Percentiles rank a stretch among this genome's conserved stretches.
Conservation (phyloP, 352 stramenopile species). For the Pythium oligandrum region DNA sequence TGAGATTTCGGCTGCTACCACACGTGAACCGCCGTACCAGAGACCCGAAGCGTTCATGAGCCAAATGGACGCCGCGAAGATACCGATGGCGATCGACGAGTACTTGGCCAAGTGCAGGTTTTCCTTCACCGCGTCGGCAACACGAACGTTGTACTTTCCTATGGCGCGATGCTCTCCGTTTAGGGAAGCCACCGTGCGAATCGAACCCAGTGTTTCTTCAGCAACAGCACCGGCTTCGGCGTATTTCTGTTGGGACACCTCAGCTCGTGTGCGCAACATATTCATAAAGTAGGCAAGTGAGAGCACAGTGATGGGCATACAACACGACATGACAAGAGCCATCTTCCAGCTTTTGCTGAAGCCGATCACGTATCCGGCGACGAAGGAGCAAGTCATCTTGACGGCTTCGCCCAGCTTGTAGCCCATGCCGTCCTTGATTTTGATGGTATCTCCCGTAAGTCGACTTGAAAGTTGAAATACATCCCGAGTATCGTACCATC, state of each 20-base stretch:
- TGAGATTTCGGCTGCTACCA: constrained; percentile 19
- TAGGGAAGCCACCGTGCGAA: constrained; percentile 20
- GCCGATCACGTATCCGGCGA: constrained; percentile 11
- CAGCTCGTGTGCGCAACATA: constrained; percentile 1
- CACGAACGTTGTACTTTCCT: constrained; percentile 16
- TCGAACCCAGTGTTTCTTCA: constrained; percentile 14
- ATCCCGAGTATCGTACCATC: constrained; percentile 8
- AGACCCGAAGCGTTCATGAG: constrained; percentile 42
- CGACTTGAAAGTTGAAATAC: no score
- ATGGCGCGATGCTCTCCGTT: no score
- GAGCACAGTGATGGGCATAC: constrained; percentile 9
- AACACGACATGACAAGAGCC: constrained; percentile 13
- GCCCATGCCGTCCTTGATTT: no score
- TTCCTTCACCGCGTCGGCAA: constrained; percentile 15
- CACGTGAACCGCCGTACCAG: constrained; percentile 48
- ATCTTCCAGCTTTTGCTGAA: constrained; percentile 17
- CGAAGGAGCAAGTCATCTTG: constrained; percentile 8
- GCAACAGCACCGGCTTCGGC: no score
- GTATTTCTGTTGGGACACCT: no score
- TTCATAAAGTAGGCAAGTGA: constrained; percentile 9
- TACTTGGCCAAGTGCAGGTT: constrained; percentile 20
- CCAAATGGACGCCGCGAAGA: constrained; percentile 33
- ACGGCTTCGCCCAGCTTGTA: constrained; percentile 13
- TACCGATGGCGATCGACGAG: constrained; percentile 12
- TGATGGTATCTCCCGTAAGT: no score